Base-by-base conservation (phyloP, 2,329 filamentous ascomycete genomes). In the Cytospora chrysosperma region DNA sequence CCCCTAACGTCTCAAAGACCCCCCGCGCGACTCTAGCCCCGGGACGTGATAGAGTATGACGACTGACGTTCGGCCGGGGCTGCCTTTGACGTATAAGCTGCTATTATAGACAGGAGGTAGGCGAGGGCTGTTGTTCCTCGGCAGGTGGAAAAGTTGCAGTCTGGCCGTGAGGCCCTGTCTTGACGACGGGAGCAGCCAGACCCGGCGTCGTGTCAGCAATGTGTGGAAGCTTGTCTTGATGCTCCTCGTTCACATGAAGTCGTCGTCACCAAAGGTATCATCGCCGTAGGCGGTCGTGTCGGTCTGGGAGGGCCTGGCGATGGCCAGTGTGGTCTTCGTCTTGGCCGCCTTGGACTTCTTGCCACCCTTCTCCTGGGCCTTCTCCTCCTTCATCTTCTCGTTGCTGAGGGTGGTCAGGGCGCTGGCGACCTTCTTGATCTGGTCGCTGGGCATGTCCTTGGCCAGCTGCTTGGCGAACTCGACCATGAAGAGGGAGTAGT, bases 351-450 rank as follows among this genome's bases (percentile, higher is more conserved):
- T 98, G 70, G 83, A 88, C 87, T 98, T 99, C 90, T 98, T 99
- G 72, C 89, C 91, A 61, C 91, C 88, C 83, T 97, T 97, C 69
- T 97, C 92, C 4, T 91, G 87, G 4, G 89, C 88, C 85, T 98
- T 97, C 85, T 99, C 95, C 77, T 97, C 93, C 82, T 93, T 96
- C 89, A 98, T 89, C 85, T 96, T 97, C 85, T 98, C 95, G 75
- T 99, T 99, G 75, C 92, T 86, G 62, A 97, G 84, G 6, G 93
- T 89, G n/a, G 93, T 97, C 72, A 99, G 79, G 6, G 86, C 85
- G 76, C 91, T 96, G 15, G 92, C 87, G 69, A 97, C 86, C 84
- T 98, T 98, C 86, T 98, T 97, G 79, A 98, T 93, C 80, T 98
- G 93, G 63, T 95, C 89, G 74, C 92, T 96, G 17, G 90, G 88